Conservation (phyloP, 176 grass and related monocot genomes). For the Hyparrhenia diplandra region DNA sequence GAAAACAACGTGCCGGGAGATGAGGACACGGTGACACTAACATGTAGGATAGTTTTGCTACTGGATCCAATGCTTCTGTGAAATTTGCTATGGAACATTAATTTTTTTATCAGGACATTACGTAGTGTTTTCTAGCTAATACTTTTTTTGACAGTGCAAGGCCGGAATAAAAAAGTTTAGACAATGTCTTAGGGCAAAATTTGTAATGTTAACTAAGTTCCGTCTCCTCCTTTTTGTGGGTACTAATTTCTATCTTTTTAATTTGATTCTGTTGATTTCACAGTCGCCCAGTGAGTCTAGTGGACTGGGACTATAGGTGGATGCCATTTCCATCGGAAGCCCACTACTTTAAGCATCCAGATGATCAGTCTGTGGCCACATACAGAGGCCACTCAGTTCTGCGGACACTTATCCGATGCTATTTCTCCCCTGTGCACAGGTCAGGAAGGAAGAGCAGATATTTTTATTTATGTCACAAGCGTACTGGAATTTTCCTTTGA, state of each 20-base stretch:
- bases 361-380: slow-evolving; percentile 77
- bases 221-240: background rate
- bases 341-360: slow-evolving; percentile 49
- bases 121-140: background rate
- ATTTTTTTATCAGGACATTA: no score
- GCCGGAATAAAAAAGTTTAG: background rate
- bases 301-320: slow-evolving; percentile 83
- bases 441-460: slow-evolving; percentile 25
- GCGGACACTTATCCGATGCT: slow-evolving; percentile 83
- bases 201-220: background rate
- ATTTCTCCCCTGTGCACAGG: slow-evolving; percentile 89
- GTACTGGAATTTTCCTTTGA: background rate
- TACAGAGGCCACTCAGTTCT: slow-evolving; percentile 92
- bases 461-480: background rate
- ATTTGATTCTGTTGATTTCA: background rate
- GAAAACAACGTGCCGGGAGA: no score
- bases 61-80: background rate
- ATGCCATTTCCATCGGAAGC: slow-evolving; percentile 61
- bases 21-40: no score
- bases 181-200: background rate
- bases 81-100: background rate
- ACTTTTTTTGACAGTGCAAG: background rate
- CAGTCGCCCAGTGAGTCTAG: slow-evolving; percentile 39
- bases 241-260: background rate
- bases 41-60: background rate